These are phyloP conservation scores for Rauvolfia tetraphylla DNA, from an alignment of 257 asterid genomes.

Conservation along the genomic window DNA sequence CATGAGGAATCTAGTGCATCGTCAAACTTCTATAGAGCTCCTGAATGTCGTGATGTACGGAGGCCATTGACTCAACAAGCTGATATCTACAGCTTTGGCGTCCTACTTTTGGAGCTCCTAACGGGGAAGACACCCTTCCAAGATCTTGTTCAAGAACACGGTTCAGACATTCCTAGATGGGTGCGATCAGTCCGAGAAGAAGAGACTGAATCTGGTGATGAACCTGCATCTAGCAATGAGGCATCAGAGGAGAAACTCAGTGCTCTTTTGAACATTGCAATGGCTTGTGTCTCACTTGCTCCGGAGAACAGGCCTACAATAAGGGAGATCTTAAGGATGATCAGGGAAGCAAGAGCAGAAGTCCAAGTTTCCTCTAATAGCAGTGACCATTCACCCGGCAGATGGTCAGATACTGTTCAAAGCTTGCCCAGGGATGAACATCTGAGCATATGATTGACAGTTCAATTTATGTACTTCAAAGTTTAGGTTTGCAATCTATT, in stretches of 20 bases:
- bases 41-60: conserved; percentile 72
- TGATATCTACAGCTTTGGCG: conserved; percentile 87
- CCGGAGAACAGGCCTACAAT: conserved; percentile 63
- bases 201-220: conserved; percentile 77
- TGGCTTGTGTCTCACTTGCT: conserved; percentile 52
- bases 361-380: conserved; percentile 75
- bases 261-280: conserved; percentile 57
- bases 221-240: conserved; percentile 59
- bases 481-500: conserved; percentile 4
- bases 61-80: conserved; percentile 69
- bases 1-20: conserved; percentile 73
- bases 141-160: conserved; percentile 87
- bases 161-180: conserved; percentile 76
- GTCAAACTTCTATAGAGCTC: conserved; percentile 84
- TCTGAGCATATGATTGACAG: conserved; percentile 47
- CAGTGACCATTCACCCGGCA: conserved; percentile 85
- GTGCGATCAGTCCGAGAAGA: conserved; percentile 73
- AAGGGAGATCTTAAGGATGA: conserved; percentile 77
- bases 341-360: conserved; percentile 80
- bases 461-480: background rate
- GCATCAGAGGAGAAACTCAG: conserved; percentile 68
- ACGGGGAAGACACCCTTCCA: conserved; percentile 87
- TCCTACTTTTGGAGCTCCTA: conserved; percentile 79
- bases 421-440: conserved; percentile 85
- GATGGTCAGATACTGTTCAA: conserved; percentile 95